Evolutionary conservation across 73 alveolate genomes (phyloP).

Genomic region (Stentor coeruleus): DNA sequence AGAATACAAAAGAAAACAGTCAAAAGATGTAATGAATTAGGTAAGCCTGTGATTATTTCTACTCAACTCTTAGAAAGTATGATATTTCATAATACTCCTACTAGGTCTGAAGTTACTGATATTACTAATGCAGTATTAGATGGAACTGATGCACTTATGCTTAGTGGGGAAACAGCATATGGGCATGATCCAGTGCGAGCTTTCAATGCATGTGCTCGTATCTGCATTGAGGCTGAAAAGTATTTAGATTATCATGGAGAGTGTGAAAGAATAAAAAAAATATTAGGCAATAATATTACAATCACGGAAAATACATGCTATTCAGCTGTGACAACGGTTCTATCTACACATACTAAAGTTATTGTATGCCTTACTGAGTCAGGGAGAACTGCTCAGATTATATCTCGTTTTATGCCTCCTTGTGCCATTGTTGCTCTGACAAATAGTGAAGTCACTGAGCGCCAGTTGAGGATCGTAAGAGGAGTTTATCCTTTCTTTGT

Average conservation of each 20-base stretch:
- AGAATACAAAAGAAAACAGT: slow-evolving; percentile 26
- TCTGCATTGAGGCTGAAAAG: slow-evolving; percentile 37
- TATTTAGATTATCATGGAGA: slow-evolving; percentile 20
- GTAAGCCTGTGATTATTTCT: slow-evolving; percentile 44
- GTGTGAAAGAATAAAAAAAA: slow-evolving; percentile 15
- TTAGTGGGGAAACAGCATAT: slow-evolving; percentile 41
- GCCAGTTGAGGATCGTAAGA: slow-evolving; percentile 6
- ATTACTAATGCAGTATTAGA: slow-evolving; percentile 44
- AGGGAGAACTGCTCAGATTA: slow-evolving; percentile 30
- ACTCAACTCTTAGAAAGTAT: slow-evolving; percentile 38
- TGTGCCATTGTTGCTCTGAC: slow-evolving; percentile 32
- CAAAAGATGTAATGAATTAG: slow-evolving; percentile 25
- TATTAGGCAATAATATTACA: neutral
- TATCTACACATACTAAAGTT: slow-evolving; percentile 13
- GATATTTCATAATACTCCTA: slow-evolving; percentile 33
- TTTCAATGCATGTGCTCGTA: slow-evolving; percentile 33
- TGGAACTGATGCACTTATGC: slow-evolving; percentile 51
- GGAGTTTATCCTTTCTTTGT: slow-evolving; percentile 21
- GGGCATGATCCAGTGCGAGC: slow-evolving; percentile 46
- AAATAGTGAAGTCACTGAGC: neutral
- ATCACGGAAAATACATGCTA: slow-evolving; percentile 29
- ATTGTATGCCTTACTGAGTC: slow-evolving; percentile 25
- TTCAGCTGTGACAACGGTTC: slow-evolving; percentile 33
- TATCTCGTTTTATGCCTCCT: slow-evolving; percentile 31
- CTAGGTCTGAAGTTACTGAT: slow-evolving; percentile 44